These are phyloP conservation scores for Trametes cubensis DNA, from an alignment of 768 basidiomycete genomes.

Conservation along the genomic window DNA sequence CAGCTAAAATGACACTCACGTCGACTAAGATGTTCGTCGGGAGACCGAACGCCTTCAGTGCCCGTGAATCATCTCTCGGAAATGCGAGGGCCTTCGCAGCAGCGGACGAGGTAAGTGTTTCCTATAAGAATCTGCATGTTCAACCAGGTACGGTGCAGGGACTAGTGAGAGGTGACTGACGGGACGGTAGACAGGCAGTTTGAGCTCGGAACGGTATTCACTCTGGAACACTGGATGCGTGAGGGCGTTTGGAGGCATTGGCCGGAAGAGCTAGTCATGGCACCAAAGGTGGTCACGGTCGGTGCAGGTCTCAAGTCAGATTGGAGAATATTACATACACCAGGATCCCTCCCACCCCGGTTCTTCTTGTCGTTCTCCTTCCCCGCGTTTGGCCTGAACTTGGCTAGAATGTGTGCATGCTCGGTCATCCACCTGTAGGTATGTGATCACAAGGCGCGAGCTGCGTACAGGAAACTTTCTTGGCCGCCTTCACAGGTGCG, in stretches of 20 bases:
- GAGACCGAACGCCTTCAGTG: conserved; percentile 68
- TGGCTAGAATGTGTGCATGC: neutral
- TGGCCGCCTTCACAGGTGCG: conserved; percentile 9
- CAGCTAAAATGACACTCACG: conserved; percentile 43
- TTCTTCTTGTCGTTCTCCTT: conserved; percentile 6
- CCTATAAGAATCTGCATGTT: conserved; percentile 28
- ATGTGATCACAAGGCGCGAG: neutral
- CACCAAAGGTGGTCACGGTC: neutral
- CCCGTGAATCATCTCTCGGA: conserved; percentile 46
- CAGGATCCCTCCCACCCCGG: conserved; percentile 13
- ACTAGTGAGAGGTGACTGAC: conserved; percentile 35
- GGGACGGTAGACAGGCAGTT: conserved; percentile 47
- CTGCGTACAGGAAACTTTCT: conserved; percentile 16
- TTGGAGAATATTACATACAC: conserved; percentile 5
- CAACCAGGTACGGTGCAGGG: neutral
- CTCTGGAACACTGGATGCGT: conserved; percentile 46
- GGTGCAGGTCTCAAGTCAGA: no score
- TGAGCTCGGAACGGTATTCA: conserved; percentile 38
- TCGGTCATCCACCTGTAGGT: neutral
- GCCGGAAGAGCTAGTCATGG: conserved; percentile 44
- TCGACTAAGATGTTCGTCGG: conserved; percentile 73
- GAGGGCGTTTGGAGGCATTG: conserved; percentile 43
- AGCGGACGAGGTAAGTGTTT: conserved; percentile 38
- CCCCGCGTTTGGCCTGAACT: conserved; percentile 14
- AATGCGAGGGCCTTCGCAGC: conserved; percentile 54